Evolutionary conservation across 169 alveolate species (phyloP), one percentile per base, ranked within the genome.

Genomic region (Eimeria maxima): DNA sequence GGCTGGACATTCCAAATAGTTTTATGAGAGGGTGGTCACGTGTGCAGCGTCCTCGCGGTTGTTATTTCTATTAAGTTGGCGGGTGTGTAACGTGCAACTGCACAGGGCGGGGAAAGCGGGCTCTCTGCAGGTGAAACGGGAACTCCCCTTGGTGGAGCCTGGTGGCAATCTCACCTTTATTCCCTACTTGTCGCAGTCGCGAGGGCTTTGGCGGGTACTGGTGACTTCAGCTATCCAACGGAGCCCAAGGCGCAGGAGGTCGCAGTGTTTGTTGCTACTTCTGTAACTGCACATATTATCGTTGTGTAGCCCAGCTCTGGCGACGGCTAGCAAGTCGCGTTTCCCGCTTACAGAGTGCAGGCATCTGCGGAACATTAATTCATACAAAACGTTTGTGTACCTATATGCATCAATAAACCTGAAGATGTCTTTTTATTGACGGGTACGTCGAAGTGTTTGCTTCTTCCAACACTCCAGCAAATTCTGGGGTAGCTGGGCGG

Each of bases 191-290:
- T 38, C 55, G 84, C 53, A 73, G 55, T 73, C 27, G 84, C 55
- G 84, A 73, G 84, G 84, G 84, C 47, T 38, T 44, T 65, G 74
- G 22, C 84, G 84, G 84, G 53, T 33, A 16, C 38, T 73, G 42
- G 57, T 73, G 57, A 38, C 84, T 16, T 73, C 27, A 73, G 84
- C 53, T 73, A 38, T 44, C 18, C 81, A 29, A 24, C 50, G 84
- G 53, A 73, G 55, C 84, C 84, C 38, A 73, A 14, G 55, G 55
- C 57, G 53, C 84, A 44, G 57, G 84, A 73, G 33, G 53, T 38
- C 27, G 53, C 42, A 73, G 20, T 22, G 84, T 38, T 20, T 65
- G 74, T 65, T n/a, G 74, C n/a, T 24, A 65, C 74, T 4, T 18
- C 20, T 6, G 74, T 20, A 65, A 65, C 74, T 65, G 74, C 14